Evolutionary conservation across 1,139 yeast genomes (phyloP), one percentile per base, ranked within the genome.

Genomic region (Hemisphaericaspora xylanilytica): DNA sequence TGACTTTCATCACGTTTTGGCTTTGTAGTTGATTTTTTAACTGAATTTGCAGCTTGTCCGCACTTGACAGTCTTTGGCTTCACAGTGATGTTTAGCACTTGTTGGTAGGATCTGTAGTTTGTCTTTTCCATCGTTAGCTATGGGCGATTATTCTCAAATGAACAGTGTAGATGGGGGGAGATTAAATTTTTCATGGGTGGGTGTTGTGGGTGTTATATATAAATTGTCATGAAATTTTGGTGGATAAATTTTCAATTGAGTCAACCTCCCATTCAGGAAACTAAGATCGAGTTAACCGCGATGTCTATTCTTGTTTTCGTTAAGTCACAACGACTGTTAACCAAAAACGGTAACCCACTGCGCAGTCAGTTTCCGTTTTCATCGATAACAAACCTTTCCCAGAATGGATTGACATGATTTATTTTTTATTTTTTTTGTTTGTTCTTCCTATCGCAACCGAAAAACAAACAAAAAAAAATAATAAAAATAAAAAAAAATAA

Each of bases 31-130:
- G 49, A 52, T 42, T 47, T 50, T 30, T 46, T 41, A 26, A 45
- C 39, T 18, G 49, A 47, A 28, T 47, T 47, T 27, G 47, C 28
- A 26, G 43, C 38, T 16, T 7, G 18, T 33, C 44, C 33, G 33
- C 47, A 35, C 33, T 46, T 45, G 15, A 48, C 22, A 10, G 44
- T 26, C 32, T 46, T 46, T 17, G 58, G 51, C 45, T 56, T 59
- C 32, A 61, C 58, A 2, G 65, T 50, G 22, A 70, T 58, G 44
- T 65, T 61, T 38, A 70, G 51, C 39, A 70, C 73, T 50, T 70
- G 72, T 49, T 71, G 77, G 48, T 70, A 71, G 18, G 58, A 43
- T 50, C 64, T 70, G 58, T 71, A 71, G 39, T 32, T 46, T 8
- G 35, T 18, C 35, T 40, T 35, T 28, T 37, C 47, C 46, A 41